phyloP scores from a whole-genome alignment of 768 basidiomycete species.

The Porphyrellus cyaneotinctus region DNA sequence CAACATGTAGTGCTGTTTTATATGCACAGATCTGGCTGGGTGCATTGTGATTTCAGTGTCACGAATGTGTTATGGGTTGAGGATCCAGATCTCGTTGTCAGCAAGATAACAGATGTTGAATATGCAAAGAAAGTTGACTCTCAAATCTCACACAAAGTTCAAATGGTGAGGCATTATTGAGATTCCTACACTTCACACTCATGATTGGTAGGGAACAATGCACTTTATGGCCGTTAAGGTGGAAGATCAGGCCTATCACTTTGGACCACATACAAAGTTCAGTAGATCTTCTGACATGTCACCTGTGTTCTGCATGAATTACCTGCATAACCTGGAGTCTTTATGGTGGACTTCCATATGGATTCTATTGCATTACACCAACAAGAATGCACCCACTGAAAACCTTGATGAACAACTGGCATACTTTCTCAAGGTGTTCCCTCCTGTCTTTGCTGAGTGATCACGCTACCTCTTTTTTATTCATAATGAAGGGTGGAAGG shows the following conservation, averaged over 20 bases:
- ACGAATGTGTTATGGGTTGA: background rate
- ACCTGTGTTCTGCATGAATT: slow-evolving; percentile 9
- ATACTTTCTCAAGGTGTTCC: no score
- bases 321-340: slow-evolving; percentile 13
- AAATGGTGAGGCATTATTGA: background rate
- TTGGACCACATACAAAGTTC: background rate
- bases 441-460: no score
- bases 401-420: no score
- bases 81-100: background rate
- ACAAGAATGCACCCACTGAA: no score
- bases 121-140: slow-evolving; percentile 5
- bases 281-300: no score
- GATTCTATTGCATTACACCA: background rate
- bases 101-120: slow-evolving; percentile 14
- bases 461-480: no score
- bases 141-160: background rate
- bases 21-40: background rate
- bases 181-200: no score
- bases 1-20: background rate
- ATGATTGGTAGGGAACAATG: slow-evolving; percentile 6
- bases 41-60: background rate
- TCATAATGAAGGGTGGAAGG: no score
- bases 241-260: background rate
- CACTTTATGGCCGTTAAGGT: slow-evolving; percentile 13
- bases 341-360: slow-evolving; percentile 8